Conservation (phyloP, 1,139 yeast species). For the Blastobotrys serpentis region DNA sequence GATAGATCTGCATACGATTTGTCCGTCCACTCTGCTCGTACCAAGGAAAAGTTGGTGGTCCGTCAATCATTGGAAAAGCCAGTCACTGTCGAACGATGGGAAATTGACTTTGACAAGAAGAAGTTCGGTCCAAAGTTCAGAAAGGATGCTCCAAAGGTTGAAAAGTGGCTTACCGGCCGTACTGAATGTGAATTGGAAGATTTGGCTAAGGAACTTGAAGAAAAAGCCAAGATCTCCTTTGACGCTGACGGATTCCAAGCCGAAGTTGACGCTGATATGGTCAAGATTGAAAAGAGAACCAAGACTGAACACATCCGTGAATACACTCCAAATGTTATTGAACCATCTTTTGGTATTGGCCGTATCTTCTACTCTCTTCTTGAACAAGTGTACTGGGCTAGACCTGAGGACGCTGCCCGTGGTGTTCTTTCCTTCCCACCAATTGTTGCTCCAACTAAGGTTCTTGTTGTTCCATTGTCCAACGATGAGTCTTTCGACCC, state of each 20-base stretch:
- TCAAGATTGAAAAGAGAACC: slow-evolving; percentile 73
- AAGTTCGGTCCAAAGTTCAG: slow-evolving; percentile 97
- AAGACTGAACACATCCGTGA: slow-evolving; percentile 91
- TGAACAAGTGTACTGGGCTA: slow-evolving; percentile 94
- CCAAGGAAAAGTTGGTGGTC: slow-evolving; percentile 91
- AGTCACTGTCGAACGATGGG: slow-evolving; percentile 73
- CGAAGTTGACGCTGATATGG: slow-evolving; percentile 61
- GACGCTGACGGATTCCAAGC: slow-evolving; percentile 60
- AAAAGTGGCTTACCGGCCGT: slow-evolving; percentile 70
- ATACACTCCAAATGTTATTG: slow-evolving; percentile 95
- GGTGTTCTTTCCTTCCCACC: slow-evolving; percentile 93
- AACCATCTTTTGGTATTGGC: slow-evolving; percentile 99
- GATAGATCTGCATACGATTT: slow-evolving; percentile 98
- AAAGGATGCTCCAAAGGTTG: slow-evolving; percentile 92
- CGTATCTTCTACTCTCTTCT: slow-evolving; percentile 90
- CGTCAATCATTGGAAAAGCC: slow-evolving; percentile 89
- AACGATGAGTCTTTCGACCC: slow-evolving; percentile 80
- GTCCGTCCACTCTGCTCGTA: slow-evolving; percentile 90
- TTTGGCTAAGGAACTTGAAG: slow-evolving; percentile 64
- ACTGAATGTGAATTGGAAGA: slow-evolving; percentile 85
- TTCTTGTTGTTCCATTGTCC: slow-evolving; percentile 89
- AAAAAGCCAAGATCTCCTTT: slow-evolving; percentile 64
- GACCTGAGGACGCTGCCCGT: slow-evolving; percentile 91
- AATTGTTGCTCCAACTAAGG: slow-evolving; percentile 96
- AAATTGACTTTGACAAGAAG: slow-evolving; percentile 86